Evolutionary conservation across 352 stramenopile species (phyloP).

Genomic region (Paralagenidium karlingii): DNA sequence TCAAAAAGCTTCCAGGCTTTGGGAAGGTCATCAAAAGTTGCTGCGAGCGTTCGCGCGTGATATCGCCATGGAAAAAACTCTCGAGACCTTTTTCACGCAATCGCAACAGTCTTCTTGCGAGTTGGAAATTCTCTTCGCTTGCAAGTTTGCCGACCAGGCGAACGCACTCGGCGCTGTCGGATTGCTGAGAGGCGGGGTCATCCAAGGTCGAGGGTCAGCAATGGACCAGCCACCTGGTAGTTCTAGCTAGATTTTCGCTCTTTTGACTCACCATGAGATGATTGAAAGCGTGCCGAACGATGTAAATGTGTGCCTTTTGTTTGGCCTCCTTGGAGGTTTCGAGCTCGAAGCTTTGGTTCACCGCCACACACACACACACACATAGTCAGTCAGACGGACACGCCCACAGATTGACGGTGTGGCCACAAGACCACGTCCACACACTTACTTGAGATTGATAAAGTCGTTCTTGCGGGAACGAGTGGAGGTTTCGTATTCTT

Average conservation of each 20-base stretch:
- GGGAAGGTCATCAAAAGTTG: slow-evolving; percentile 17
- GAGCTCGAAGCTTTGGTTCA: slow-evolving; percentile 39
- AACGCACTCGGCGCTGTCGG: slow-evolving; percentile 36
- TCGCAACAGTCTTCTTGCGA: slow-evolving; percentile 34
- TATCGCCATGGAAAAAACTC: slow-evolving; percentile 69
- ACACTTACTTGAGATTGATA: slow-evolving; percentile 50
- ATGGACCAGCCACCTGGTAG: not conserved
- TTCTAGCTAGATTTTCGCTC: not conserved
- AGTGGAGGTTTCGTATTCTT: slow-evolving; percentile 33
- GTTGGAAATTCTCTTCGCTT: slow-evolving; percentile 52
- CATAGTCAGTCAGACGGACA: too few relatives aligned
- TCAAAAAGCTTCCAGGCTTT: slow-evolving; percentile 43
- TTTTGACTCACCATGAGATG: slow-evolving; percentile 58
- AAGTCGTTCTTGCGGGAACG: slow-evolving; percentile 38
- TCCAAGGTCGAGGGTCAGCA: not conserved
- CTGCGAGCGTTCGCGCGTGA: slow-evolving; percentile 36
- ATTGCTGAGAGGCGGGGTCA: slow-evolving; percentile 27
- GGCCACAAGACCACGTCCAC: too few relatives aligned
- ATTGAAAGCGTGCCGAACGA: slow-evolving; percentile 59
- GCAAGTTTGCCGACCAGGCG: slow-evolving; percentile 32
- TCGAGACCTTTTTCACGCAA: slow-evolving; percentile 45
- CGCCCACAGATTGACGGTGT: too few relatives aligned
- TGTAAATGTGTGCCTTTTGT: slow-evolving; percentile 38
- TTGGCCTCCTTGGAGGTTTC: slow-evolving; percentile 20
- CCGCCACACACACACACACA: too few relatives aligned